Evolutionary conservation across 805 yeast genomes (phyloP).

Genomic region (Teunomyces aglyptinius): DNA sequence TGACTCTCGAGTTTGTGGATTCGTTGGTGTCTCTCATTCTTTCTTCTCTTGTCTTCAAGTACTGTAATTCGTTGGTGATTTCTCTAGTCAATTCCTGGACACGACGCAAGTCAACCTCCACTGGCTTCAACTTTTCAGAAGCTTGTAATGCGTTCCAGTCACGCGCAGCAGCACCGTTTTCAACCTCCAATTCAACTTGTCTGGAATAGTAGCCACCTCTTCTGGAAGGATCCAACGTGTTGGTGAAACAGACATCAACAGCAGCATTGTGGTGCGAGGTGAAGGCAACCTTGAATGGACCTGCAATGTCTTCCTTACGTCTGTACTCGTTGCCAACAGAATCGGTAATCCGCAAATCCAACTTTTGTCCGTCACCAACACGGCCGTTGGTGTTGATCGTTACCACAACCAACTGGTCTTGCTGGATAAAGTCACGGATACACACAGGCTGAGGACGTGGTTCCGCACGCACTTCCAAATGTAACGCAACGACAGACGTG

Average conservation of each 20-base stretch:
- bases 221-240: constrained; percentile 30
- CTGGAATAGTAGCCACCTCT: constrained; percentile 45
- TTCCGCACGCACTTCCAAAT: constrained; percentile 52
- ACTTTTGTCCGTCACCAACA: constrained; percentile 82
- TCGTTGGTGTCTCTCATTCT: constrained; percentile 95
- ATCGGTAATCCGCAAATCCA: constrained; percentile 69
- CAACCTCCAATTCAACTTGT: constrained; percentile 85
- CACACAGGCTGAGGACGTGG: constrained; percentile 63
- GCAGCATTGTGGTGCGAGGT: constrained; percentile 81
- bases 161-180: constrained; percentile 94
- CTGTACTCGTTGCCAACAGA: constrained; percentile 78
- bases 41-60: constrained; percentile 84
- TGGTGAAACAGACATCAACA: constrained; percentile 89
- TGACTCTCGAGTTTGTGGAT: constrained; percentile 89
- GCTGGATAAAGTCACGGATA: constrained; percentile 85
- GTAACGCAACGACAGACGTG: constrained; percentile 39
- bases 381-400: constrained; percentile 72
- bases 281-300: constrained; percentile 73
- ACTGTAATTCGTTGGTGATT: constrained; percentile 73
- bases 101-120: constrained; percentile 85
- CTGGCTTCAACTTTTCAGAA: constrained; percentile 87
- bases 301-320: constrained; percentile 74
- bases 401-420: constrained; percentile 85
- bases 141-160: constrained; percentile 97
- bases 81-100: constrained; percentile 85